Evolutionary conservation across 2,329 filamentous ascomycete species (phyloP).

Genomic region (Alternaria triticimaculans): DNA sequence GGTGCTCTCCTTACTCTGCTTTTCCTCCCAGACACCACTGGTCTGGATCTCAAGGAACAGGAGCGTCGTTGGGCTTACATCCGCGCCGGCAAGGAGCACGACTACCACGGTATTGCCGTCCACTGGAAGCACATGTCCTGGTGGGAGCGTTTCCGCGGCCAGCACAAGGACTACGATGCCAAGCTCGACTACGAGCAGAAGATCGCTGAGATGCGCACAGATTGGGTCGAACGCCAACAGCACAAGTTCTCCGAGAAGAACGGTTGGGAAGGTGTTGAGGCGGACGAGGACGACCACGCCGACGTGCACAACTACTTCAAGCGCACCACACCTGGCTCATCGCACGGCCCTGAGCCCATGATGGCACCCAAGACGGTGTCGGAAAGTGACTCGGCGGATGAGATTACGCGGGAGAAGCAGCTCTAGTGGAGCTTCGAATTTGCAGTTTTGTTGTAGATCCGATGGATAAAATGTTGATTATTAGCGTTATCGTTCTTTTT

Average conservation of each 20-base stretch:
- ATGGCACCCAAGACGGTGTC: constrained; percentile 25
- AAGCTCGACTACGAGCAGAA: constrained; percentile 80
- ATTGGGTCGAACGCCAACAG: constrained; percentile 63
- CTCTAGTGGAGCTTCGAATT: not conserved
- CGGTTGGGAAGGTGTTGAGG: constrained; percentile 33
- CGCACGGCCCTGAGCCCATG: constrained; percentile 21
- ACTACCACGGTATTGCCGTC: constrained; percentile 93
- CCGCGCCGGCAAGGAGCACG: constrained; percentile 73
- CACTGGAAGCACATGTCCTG: constrained; percentile 86
- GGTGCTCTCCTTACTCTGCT: constrained; percentile 83
- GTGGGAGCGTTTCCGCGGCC: constrained; percentile 82
- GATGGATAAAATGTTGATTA: not conserved
- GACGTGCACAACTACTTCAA: constrained; percentile 46
- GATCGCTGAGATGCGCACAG: constrained; percentile 77
- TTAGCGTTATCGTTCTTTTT: constrained; percentile 1
- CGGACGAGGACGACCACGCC: constrained; percentile 39
- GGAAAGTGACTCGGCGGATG: constrained; percentile 18
- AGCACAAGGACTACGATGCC: constrained; percentile 78
- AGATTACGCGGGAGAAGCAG: constrained; percentile 13
- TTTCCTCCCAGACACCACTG: constrained; percentile 96
- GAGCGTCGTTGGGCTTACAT: constrained; percentile 93
- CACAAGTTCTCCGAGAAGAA: constrained; percentile 51
- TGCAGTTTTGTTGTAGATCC: not conserved
- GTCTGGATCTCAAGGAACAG: constrained; percentile 95
- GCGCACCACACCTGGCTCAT: constrained; percentile 27